Conservation (phyloP, 169 alveolate genomes). For the Cryptosporidium baileyi region DNA sequence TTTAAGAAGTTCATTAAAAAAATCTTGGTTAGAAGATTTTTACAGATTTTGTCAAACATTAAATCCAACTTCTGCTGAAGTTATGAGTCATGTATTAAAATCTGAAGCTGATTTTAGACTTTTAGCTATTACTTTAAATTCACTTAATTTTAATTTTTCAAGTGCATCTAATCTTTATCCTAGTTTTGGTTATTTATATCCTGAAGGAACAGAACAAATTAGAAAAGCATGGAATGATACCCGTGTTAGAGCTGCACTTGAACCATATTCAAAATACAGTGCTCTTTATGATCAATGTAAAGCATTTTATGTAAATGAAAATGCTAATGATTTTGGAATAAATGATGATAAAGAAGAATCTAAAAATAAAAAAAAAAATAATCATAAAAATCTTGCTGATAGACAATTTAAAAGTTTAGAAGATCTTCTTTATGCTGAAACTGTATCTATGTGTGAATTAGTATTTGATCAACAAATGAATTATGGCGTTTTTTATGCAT, state of each 20-base stretch:
- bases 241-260: constrained; percentile 88
- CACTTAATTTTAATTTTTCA: constrained; percentile 74
- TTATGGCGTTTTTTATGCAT: constrained; percentile 95
- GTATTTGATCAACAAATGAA: constrained; percentile 96
- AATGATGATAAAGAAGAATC: constrained; percentile 53
- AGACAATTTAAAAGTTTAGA: constrained; percentile 83
- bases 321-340: constrained; percentile 38
- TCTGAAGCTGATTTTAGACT: constrained; percentile 87
- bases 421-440: constrained; percentile 94
- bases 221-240: constrained; percentile 89
- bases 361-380: not conserved
- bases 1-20: constrained; percentile 90
- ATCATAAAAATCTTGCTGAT: constrained; percentile 41
- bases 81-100: constrained; percentile 90
- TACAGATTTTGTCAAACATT: constrained; percentile 87
- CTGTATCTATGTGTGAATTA: constrained; percentile 91
- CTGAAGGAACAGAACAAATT: constrained; percentile 89
- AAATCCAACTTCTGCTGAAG: constrained; percentile 89
- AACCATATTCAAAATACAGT: constrained; percentile 85
- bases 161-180: constrained; percentile 89
- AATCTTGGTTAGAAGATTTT: constrained; percentile 95
- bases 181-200: constrained; percentile 88
- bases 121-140: constrained; percentile 80
- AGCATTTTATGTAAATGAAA: constrained; percentile 74
- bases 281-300: constrained; percentile 87